Evolutionary conservation across 1,139 yeast genomes (phyloP), one percentile per base, ranked within the genome.

Genomic region (Suhomyces bokatorum): DNA sequence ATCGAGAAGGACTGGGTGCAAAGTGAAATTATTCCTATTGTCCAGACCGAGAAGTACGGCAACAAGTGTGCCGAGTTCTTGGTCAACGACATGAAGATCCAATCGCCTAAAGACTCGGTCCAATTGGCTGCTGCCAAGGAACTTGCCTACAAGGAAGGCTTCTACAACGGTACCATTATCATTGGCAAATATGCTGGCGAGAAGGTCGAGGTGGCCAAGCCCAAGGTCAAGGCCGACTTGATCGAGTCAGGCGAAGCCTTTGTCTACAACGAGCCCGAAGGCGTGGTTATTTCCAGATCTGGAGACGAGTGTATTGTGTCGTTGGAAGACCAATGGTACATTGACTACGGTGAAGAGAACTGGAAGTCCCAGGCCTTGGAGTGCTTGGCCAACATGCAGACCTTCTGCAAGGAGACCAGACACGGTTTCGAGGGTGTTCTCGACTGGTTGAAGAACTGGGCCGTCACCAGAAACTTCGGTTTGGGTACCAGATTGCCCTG

Each of bases 361-460:
- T 95, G 99, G 99, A 87, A 87, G 64, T 67, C 75, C n/a, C 80
- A 81, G 65, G 95, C 98, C 45, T 75, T 85, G 52, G 95, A 87
- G 57, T 87, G 96, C 65, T 78, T 95, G 55, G 77, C 75, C 37
- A 64, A 69, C 53, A 84, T 95, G 95, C 81, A 87, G 67, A 80
- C 95, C 16, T 93, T 80, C 73, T 77, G 85, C 43, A 75, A 84
- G 46, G 99, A 93, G 73, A 88, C 96, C 43, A 81, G 87, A 63
- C 83, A 93, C 61, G 97, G 95, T 7, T 91, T 93, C 60, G 97
- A 91, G 69, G 93, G 91, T 68, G 96, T 88, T 47, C 77, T 95
- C 56, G 95, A 86, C 55, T 95, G 99, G 99, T 81, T 95, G 63
- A 88, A 87, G 73, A 91, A 90, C 73, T 95, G 99, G 99, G 99